Evolutionary conservation across 2,329 filamentous ascomycete genomes (phyloP).

Genomic region (Cladosporium colombiae): DNA sequence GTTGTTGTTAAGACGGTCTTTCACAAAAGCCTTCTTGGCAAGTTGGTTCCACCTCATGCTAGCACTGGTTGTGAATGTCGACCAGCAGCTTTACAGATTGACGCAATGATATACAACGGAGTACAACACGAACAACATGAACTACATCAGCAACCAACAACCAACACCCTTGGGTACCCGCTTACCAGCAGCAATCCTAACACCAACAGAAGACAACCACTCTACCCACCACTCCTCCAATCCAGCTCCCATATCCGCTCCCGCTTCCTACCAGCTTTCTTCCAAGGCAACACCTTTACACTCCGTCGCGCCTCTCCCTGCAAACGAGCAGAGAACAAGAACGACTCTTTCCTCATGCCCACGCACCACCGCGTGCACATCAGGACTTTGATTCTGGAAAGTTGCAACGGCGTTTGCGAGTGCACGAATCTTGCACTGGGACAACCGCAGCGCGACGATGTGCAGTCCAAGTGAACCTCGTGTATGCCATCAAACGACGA

Average conservation of each 20-base stretch:
- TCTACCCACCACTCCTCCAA: background rate
- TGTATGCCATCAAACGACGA: no score
- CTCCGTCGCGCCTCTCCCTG: no score
- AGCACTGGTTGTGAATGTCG: background rate
- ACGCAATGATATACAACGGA: background rate
- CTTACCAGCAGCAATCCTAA: background rate
- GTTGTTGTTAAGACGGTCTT: background rate
- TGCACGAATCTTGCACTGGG: no score
- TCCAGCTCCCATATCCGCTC: background rate
- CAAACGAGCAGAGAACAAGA: no score
- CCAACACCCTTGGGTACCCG: background rate
- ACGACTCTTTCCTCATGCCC: no score
- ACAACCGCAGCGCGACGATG: no score
- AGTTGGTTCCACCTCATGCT: background rate
- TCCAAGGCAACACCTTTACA: background rate
- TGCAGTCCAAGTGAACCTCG: no score
- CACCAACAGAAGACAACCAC: background rate
- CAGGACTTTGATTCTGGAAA: no score
- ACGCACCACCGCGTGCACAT: no score
- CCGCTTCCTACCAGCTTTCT: background rate
- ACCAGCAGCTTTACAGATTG: background rate
- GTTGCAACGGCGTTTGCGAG: no score
- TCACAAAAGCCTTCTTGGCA: background rate
- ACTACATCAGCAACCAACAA: background rate
- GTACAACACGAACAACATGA: background rate